A percentile compares a stretch with the other conserved stretches of the same genome.
Conservation (phyloP, 495 filamentous ascomycete genomes). For the Xylaria acuta region DNA sequence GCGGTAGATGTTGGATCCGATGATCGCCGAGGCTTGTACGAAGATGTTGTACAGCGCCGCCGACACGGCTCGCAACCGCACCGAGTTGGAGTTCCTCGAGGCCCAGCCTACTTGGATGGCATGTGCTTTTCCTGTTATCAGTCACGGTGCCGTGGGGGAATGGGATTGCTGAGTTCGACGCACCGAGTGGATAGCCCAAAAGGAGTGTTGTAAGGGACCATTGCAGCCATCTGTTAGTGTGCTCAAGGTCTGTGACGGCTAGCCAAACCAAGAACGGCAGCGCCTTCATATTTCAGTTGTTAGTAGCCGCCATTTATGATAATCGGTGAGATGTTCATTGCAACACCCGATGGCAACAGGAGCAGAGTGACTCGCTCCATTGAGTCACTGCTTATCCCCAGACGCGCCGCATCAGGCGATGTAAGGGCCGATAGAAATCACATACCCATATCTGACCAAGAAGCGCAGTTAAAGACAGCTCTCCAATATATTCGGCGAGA, state of each 20-base stretch:
- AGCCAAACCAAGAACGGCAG: conserved; percentile 62
- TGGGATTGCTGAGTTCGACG: conserved; percentile 18
- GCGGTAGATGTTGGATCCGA: conserved; percentile 70
- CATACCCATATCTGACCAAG: conserved; percentile 36
- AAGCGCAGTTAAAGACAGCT: conserved; percentile 31
- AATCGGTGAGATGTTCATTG: too few species aligned
- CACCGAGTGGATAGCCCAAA: conserved; percentile 63
- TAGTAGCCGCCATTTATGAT: background rate
- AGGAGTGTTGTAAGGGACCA: conserved; percentile 64
- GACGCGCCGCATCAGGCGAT: background rate
- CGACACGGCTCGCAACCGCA: conserved; percentile 62
- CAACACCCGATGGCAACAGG: background rate
- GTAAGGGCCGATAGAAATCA: background rate
- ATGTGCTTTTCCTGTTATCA: conserved; percentile 32
- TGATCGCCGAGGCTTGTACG: conserved; percentile 67
- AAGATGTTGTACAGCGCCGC: conserved; percentile 72
- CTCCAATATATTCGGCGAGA: conserved; percentile 7
- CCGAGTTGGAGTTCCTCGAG: conserved; percentile 61
- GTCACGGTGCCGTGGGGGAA: background rate
- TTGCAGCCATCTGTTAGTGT: conserved; percentile 56
- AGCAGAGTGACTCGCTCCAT: conserved; percentile 2
- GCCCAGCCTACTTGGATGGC: conserved; percentile 52
- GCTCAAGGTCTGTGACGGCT: conserved; percentile 49
- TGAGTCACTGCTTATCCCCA: background rate
- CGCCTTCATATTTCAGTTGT: background rate